phyloP scores from a whole-genome alignment of 2,329 filamentous ascomycete genomes.

The Mycosphaerella sp. region DNA sequence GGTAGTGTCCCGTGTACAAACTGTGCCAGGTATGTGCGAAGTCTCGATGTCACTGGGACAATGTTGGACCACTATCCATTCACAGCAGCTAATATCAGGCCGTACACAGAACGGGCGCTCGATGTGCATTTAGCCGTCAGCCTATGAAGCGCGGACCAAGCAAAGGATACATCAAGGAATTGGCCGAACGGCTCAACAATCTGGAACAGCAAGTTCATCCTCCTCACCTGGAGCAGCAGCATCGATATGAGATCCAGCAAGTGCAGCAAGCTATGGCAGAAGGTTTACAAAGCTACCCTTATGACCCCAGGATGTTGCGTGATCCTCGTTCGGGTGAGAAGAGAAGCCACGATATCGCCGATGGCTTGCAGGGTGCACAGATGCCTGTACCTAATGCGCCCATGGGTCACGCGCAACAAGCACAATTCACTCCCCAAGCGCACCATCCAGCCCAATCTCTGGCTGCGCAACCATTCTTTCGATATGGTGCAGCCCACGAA shows the following conservation, averaged over 20 bases:
- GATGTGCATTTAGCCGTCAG: slow-evolving; percentile 77
- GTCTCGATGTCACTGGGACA: background rate
- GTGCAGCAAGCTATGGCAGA: slow-evolving; percentile 29
- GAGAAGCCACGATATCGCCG: slow-evolving; percentile 27
- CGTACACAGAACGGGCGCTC: slow-evolving; percentile 50
- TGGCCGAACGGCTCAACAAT: slow-evolving; percentile 74
- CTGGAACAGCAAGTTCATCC: slow-evolving; percentile 67
- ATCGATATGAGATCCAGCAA: slow-evolving; percentile 30
- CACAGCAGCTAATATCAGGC: background rate
- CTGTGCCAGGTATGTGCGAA: slow-evolving; percentile 42
- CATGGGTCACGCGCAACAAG: slow-evolving; percentile 9
- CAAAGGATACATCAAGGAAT: slow-evolving; percentile 91
- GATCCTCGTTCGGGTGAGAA: slow-evolving; percentile 31
- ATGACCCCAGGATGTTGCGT: slow-evolving; percentile 15
- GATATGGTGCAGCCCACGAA: slow-evolving; percentile 17
- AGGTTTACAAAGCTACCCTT: slow-evolving; percentile 13
- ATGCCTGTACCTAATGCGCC: slow-evolving; percentile 11
- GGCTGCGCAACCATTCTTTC: slow-evolving; percentile 25
- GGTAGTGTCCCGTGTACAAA: slow-evolving; percentile 71
- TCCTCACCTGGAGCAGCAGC: slow-evolving; percentile 24
- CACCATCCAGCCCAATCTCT: slow-evolving; percentile 11
- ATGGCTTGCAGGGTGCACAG: slow-evolving; percentile 21
- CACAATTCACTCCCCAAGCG: slow-evolving; percentile 11
- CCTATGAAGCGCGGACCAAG: slow-evolving; percentile 74
- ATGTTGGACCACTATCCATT: slow-evolving; percentile 43